Evolutionary conservation across 805 yeast genomes (phyloP), one percentile per base, ranked within the genome.

Genomic region (Wickerhamiella slavikovae): DNA sequence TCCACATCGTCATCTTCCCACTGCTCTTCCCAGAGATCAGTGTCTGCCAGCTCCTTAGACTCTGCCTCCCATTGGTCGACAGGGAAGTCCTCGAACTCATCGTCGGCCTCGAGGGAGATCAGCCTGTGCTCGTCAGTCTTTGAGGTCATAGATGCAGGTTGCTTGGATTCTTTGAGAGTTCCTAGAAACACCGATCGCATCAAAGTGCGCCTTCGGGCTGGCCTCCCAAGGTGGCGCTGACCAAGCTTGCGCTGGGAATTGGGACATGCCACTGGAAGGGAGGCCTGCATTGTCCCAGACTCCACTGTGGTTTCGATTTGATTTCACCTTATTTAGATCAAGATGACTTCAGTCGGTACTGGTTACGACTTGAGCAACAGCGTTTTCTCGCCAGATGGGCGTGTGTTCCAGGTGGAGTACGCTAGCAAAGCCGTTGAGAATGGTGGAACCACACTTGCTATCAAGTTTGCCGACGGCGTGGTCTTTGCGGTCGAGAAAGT

Each of bases 301-400:
- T n/a, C n/a, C n/a, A n/a, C n/a, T n/a, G n/a, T n/a, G n/a, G n/a
- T n/a, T n/a, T n/a, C n/a, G n/a, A n/a, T n/a, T n/a, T n/a, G n/a
- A n/a, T n/a, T n/a, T n/a, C n/a, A n/a, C 10, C 21, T 18, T 18
- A 10, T 18, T 10, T 10, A 7, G 6, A 7, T 7, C 6, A 6
- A 22, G 26, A 44, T 44, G 85, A 76, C 96, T 23, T 89, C 98
- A 27, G 83, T 89, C 44, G 99, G 99, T 44, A 89, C 99, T 17
- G 99, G 99, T 13, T 89, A 89, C 69, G 99, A 89, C 64, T 71
- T 89, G 48, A 80, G 95, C 20, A 89, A 89, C 60, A 74, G 92
- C 57, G 94, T 85, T 37, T 89, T 89, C 58, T 71, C 80, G 32
- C 85, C 85, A 27, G 48, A 44, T 48, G 64, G 66, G 47, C 57